phyloP scores from a whole-genome alignment of 2,329 filamentous ascomycete genomes.

The Microascus cirrosus region DNA sequence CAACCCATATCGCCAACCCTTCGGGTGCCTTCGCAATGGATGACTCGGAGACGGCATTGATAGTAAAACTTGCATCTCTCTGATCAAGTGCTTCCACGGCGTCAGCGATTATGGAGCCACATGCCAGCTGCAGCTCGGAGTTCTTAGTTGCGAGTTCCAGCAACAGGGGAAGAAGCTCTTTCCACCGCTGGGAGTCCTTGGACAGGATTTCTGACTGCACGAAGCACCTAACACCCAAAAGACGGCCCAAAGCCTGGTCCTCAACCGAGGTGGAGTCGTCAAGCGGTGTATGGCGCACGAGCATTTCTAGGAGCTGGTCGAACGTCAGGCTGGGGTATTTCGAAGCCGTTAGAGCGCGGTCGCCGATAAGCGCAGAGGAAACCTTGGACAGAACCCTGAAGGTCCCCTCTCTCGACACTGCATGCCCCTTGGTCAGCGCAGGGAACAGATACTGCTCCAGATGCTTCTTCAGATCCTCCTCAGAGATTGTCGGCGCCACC shows the following conservation, averaged over 20 bases:
- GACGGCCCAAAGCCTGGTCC: constrained; percentile 71
- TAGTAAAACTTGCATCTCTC: constrained; percentile 46
- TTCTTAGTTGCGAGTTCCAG: constrained; percentile 69
- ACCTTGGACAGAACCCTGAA: constrained; percentile 80
- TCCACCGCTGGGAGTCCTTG: constrained; percentile 46
- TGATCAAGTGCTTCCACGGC: constrained; percentile 53
- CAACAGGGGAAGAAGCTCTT: constrained; percentile 58
- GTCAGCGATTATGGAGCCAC: constrained; percentile 69
- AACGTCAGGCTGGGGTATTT: constrained; percentile 45
- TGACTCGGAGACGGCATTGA: constrained; percentile 50
- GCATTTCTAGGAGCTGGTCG: constrained; percentile 37
- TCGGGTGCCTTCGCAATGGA: constrained; percentile 73
- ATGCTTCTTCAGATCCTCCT: constrained; percentile 35
- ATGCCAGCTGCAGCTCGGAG: constrained; percentile 81
- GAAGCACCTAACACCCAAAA: constrained; percentile 81
- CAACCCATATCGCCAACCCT: constrained; percentile 81
- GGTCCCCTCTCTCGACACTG: constrained; percentile 79
- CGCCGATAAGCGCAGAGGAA: constrained; percentile 56
- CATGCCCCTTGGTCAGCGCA: constrained; percentile 83
- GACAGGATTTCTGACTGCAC: constrained; percentile 69
- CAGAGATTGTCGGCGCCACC: not conserved
- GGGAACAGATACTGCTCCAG: constrained; percentile 63
- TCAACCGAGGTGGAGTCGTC: constrained; percentile 43
- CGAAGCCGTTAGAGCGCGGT: constrained; percentile 27
- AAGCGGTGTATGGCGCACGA: constrained; percentile 43